Percentiles rank a stretch among this genome's conserved stretches.
Evolutionary conservation across 805 yeast genomes (phyloP).

Genomic region (Ogataea salicorniae): DNA sequence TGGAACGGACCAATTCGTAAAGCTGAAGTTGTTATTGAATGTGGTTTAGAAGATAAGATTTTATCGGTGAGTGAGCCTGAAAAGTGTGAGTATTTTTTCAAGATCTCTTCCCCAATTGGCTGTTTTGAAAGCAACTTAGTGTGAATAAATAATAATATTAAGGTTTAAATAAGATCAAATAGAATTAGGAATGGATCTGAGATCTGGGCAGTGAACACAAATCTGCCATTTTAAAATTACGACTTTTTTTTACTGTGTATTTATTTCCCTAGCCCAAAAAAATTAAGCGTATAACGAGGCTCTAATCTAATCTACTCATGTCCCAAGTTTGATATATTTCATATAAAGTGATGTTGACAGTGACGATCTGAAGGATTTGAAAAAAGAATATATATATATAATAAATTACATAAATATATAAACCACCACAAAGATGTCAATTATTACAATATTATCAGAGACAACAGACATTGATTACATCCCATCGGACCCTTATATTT

Average conservation of each 20-base stretch:
- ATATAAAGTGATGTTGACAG: too few species aligned
- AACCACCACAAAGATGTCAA: not conserved
- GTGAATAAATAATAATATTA: not conserved
- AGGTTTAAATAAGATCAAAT: too few species aligned
- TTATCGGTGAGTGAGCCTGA: conserved; percentile 81
- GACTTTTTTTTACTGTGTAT: too few species aligned
- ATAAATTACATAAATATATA: not conserved
- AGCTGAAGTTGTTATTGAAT: conserved; percentile 56
- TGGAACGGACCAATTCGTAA: conserved; percentile 93
- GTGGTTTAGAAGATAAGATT: conserved; percentile 57
- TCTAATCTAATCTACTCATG: too few species aligned
- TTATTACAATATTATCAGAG: not conserved
- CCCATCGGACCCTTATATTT: not conserved
- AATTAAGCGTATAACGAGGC: too few species aligned
- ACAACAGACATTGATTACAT: conserved; percentile 1
- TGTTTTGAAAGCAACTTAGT: conserved; percentile 29
- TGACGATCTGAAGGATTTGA: too few species aligned
- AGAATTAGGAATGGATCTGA: too few species aligned
- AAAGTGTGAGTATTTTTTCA: conserved; percentile 71
- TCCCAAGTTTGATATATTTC: too few species aligned
- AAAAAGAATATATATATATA: too few species aligned
- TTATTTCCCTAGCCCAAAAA: too few species aligned
- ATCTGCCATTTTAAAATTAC: too few species aligned
- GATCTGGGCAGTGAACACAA: too few species aligned
- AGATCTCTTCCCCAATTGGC: conserved; percentile 41